A percentile compares a stretch with the other conserved stretches of the same genome.
phyloP scores from a whole-genome alignment of 1,139 yeast genomes.

The Citeromyces hawaiiensis region DNA sequence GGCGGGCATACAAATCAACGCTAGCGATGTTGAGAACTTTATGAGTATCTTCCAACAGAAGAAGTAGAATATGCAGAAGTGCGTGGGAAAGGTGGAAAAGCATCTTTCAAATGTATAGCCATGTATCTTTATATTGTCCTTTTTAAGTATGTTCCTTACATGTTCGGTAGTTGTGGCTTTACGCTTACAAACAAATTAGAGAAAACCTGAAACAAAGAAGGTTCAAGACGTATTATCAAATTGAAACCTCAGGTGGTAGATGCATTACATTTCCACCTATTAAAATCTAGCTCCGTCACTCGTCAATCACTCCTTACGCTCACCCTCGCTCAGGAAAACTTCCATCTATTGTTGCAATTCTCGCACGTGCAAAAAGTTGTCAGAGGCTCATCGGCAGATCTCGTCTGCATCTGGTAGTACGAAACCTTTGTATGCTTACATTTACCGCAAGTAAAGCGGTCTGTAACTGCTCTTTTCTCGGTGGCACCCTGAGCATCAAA shows the following conservation, averaged over 20 bases:
- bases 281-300: too few species aligned
- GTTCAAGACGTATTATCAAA: too few species aligned
- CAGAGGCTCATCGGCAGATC: slow-evolving; percentile 97
- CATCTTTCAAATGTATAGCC: too few species aligned
- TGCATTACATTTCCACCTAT: neutral
- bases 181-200: too few species aligned
- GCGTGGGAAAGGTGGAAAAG: too few species aligned
- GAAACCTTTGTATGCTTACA: slow-evolving; percentile 95
- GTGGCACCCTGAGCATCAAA: slow-evolving; percentile 99
- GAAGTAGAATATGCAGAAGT: neutral
- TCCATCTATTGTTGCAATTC: slow-evolving; percentile 96
- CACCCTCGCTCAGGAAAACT: slow-evolving; percentile 71
- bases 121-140: too few species aligned
- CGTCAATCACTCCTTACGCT: too few species aligned
- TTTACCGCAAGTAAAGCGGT: slow-evolving; percentile 92
- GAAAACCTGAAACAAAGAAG: too few species aligned
- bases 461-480: slow-evolving; percentile 91
- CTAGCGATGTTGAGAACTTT: slow-evolving; percentile 5
- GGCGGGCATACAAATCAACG: slow-evolving; percentile 5
- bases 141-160: too few species aligned
- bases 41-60: slow-evolving; percentile 3
- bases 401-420: slow-evolving; percentile 93
- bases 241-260: neutral
- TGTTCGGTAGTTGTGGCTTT: too few species aligned
- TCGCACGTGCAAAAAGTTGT: slow-evolving; percentile 98